Evolutionary conservation across 2,329 filamentous ascomycete genomes (phyloP).

Genomic region (Beauveria caledonica): DNA sequence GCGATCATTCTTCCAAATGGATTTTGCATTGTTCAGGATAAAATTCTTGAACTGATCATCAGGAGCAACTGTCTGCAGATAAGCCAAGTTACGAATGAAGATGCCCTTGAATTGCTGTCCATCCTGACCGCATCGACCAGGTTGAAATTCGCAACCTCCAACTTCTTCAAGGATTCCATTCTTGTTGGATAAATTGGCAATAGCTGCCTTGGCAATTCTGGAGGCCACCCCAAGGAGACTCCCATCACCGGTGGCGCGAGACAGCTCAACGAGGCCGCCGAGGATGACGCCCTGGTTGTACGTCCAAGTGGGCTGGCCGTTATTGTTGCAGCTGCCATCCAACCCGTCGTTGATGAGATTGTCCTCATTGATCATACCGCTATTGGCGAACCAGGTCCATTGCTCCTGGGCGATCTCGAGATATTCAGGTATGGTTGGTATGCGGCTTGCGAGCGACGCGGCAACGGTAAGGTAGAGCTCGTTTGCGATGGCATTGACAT

Average conservation of each 20-base stretch:
- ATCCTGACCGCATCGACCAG: constrained; percentile 35
- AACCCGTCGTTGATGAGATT: constrained; percentile 48
- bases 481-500: constrained; percentile 50
- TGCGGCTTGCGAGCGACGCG: constrained; percentile 43
- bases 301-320: constrained; percentile 40
- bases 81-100: constrained; percentile 56
- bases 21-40: constrained; percentile 53
- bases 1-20: constrained; percentile 55
- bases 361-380: constrained; percentile 43
- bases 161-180: constrained; percentile 38
- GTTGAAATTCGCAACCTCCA: constrained; percentile 26
- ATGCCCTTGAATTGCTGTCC: constrained; percentile 65
- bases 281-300: constrained; percentile 55
- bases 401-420: constrained; percentile 40
- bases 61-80: constrained; percentile 44
- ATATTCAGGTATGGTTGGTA: constrained; percentile 31
- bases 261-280: constrained; percentile 45
- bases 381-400: constrained; percentile 44
- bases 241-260: constrained; percentile 33
- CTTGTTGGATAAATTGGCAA: constrained; percentile 33
- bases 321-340: constrained; percentile 39
- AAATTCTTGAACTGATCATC: constrained; percentile 42
- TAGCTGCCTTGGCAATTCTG: constrained; percentile 44
- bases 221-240: constrained; percentile 34
- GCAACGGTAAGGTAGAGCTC: constrained; percentile 48